Percentiles rank a stretch among this genome's conserved stretches.
Evolutionary conservation across 2,329 filamentous ascomycete species (phyloP).

Genomic region (Drechslerella stenobrocha): DNA sequence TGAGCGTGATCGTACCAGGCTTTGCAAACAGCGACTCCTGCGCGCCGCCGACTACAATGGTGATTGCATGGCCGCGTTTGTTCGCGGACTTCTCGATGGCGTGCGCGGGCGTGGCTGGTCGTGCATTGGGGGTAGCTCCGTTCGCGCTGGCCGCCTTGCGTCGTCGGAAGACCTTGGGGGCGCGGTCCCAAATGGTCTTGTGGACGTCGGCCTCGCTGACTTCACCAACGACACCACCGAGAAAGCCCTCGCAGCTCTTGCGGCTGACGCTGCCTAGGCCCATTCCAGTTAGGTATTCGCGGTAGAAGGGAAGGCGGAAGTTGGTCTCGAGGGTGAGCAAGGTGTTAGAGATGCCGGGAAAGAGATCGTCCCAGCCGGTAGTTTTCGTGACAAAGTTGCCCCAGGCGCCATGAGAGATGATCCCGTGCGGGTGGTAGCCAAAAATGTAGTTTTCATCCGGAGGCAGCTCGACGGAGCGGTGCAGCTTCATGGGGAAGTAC

Average conservation of each 20-base stretch:
- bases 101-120: not conserved
- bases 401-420: slow-evolving; percentile 63
- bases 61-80: slow-evolving; percentile 62
- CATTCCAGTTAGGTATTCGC: slow-evolving; percentile 89
- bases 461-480: slow-evolving; percentile 78
- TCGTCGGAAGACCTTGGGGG: slow-evolving; percentile 35
- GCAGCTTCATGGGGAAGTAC: slow-evolving; percentile 87
- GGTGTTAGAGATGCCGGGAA: slow-evolving; percentile 93
- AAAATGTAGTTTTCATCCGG: slow-evolving; percentile 91
- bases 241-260: slow-evolving; percentile 85
- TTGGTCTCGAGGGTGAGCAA: slow-evolving; percentile 93
- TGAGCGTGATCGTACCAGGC: slow-evolving; percentile 73
- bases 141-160: slow-evolving; percentile 17
- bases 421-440: slow-evolving; percentile 95
- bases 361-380: slow-evolving; percentile 75
- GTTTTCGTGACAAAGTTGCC: slow-evolving; percentile 43
- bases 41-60: slow-evolving; percentile 91
- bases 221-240: slow-evolving; percentile 62
- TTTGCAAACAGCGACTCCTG: slow-evolving; percentile 87
- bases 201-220: slow-evolving; percentile 41
- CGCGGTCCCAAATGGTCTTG: slow-evolving; percentile 35
- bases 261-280: slow-evolving; percentile 86
- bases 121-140: slow-evolving; percentile 29
- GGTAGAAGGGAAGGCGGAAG: slow-evolving; percentile 89
- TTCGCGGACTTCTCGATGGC: slow-evolving; percentile 75